Base-by-base conservation (phyloP, 495 filamentous ascomycete genomes). In the Xylaria telfairii region DNA sequence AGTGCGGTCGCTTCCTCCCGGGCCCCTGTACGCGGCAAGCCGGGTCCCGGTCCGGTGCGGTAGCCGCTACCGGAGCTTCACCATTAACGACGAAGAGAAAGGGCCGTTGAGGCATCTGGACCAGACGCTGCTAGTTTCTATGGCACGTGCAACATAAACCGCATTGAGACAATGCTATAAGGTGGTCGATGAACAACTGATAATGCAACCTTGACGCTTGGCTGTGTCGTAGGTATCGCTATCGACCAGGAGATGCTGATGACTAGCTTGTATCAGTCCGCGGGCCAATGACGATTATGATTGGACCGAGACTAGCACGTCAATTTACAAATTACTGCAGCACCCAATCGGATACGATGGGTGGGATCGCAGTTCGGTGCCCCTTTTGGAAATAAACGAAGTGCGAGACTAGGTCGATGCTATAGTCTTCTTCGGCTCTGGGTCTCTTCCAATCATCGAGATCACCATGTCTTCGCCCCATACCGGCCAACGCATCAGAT, bases 1-100 rank as follows among this genome's bases (percentile, higher is more conserved):
- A 28, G 53, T 69, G 57, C n/a, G 65, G 65, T 15, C 57, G 70
- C 24, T 64, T 72, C 57, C 37, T 72, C 60, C 2, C 60, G 17
- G 39, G 39, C 1, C 21, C n/a, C 39, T 44, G 21, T 51, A 51
- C 37, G 32, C 24, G 60, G 28, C 42, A 24, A n/a, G 24, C 13
- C 24, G 60, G 21, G 47, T 63, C 60, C 24, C 8, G n/a, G 21
- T 44, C 59, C 59, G 37, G 60, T 17, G 5, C 17, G 39, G 24
- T 10, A 26, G 59, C n/a, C 59, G 6, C 21, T 4, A 28, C 37
- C 13, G 59, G 42, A 32, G 39, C 60, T n/a, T 44, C 60, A 12
- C 60, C 60, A 63, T 63, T 63, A 13, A 63, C 60, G 26, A 63
- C 19, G 37, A 63, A 63, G 21, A 46, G 39, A 63, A 47, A 63